Evolutionary conservation across 352 stramenopile species (phyloP).

Genomic region (Phytophthora melonis): DNA sequence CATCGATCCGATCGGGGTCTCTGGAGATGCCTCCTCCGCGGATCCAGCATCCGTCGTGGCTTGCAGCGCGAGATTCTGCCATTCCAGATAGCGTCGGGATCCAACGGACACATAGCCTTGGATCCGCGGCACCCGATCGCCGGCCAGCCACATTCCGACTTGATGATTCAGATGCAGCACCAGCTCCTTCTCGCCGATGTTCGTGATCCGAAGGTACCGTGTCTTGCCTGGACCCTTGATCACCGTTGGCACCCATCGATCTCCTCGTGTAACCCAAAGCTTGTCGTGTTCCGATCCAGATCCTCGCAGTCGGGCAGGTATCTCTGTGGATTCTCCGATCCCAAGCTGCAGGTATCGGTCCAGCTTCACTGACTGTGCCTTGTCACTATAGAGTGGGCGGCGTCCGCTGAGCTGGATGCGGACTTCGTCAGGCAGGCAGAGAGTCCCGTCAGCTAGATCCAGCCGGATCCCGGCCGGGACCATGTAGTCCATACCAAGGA

Average conservation of each 20-base stretch:
- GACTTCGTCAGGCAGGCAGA: constrained; percentile 8
- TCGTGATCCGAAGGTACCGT: constrained; percentile 13
- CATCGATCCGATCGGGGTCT: neutral
- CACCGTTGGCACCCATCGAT: constrained; percentile 13
- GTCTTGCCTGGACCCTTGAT: neutral
- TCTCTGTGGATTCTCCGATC: neutral
- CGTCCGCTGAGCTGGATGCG: constrained; percentile 11
- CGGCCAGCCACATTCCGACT: constrained; percentile 13
- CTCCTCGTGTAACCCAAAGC: constrained; percentile 11
- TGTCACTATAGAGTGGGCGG: neutral
- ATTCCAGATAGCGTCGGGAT: constrained; percentile 5
- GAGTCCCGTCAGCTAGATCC: neutral
- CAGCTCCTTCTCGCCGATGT: neutral
- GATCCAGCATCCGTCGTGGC: neutral
- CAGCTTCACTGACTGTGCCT: neutral
- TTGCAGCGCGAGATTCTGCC: constrained; percentile 15
- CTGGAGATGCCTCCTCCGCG: neutral
- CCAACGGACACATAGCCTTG: constrained; percentile 10
- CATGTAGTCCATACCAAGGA: constrained; percentile 14
- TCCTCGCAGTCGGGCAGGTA: neutral
- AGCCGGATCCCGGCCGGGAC: constrained; percentile 18
- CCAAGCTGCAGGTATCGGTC: neutral
- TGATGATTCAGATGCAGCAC: neutral
- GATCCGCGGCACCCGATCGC: constrained; percentile 6
- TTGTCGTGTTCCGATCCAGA: constrained; percentile 2